Base-by-base conservation (phyloP, 1,284 basidiomycete species). In the Mrakiaceae sp. region DNA sequence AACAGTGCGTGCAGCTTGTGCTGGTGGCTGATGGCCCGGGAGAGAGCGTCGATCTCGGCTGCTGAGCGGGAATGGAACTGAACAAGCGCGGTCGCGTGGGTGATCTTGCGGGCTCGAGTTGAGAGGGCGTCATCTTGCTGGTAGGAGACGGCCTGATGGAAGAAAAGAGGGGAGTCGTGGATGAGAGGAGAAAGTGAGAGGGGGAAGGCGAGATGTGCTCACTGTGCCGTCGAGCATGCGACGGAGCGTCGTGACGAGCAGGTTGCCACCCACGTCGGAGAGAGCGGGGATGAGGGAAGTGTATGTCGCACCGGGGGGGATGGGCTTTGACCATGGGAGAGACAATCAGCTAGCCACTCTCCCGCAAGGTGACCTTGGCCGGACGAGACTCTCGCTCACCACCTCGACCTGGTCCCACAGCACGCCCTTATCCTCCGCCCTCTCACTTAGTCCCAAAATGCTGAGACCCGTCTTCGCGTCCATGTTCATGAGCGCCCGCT, bases 11-110 rank as follows among this genome's bases (percentile, higher is more conserved):
- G 27, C 27, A 27, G 27, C 27, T 27, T 27, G 27, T 27, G 27
- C 74, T 90, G 87, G 70, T 91, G 87, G 10, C 80, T 80, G 53
- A 92, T 82, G 0, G 83, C 90, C n/a, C 84, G 79, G 71, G 86
- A 80, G 6, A 83, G 77, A 48, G 82, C 76, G 1, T 81, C 77
- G 14, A 91, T 79, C n/a, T 77, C 73, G 6, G 75, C 71, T 0
- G 87, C 86, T 2, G 82, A 79, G 78, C 84, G 82, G 1, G 72
- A 74, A 0, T 67, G 58, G 73, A 88, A 92, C 68, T 85, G 73
- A 47, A 90, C 73, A 0, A 75, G 70, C 0, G 85, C 80, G 60
- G 84, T 82, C 8, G 76, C 72, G 11, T 80, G 75, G 0, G 77
- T 80, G 68, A 92, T 87, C 64, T 83, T 79, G 0, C 84, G 83